Evolutionary conservation across 2,329 filamentous ascomycete genomes (phyloP), one percentile per base, ranked within the genome.

Genomic region (Hymenoscyphus salicellus): DNA sequence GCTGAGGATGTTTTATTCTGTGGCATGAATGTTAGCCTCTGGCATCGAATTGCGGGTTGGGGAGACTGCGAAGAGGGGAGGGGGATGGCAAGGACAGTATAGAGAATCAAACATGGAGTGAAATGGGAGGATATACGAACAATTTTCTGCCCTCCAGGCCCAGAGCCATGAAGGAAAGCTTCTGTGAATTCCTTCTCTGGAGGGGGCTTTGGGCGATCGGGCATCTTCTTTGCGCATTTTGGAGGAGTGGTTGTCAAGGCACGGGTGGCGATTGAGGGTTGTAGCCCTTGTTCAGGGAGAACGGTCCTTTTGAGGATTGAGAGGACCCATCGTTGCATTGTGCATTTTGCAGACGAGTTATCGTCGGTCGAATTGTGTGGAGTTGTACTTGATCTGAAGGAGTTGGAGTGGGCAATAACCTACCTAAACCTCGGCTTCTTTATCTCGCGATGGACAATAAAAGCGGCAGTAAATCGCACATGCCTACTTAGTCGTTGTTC

Each of bases 1-100:
- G 94, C 94, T 0, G 92, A 97, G 69, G 89, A 93, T 30, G 95
- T 99, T 86, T 99, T 99, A 79, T 99, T 99, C 89, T 89, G 66
- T 52, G 32, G 23, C 20, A 30, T 20, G n/a, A 38, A n/a, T 20
- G 46, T 63, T 64, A 68, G 63, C 56, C 41, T 49, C 20, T 52
- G 43, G 30, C 56, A 63, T 16, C 5, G 3, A 43, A 32, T 28
- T 61, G 28, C 17, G 26, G 7, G 7, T 23, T 17, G 10, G 32
- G 14, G 2, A 60, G 33, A 30, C 55, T 58, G 11, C 10, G 63
- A 14, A 28, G 6, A 59, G 62, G 49, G 16, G 33, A 14, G 33
- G 33, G 33, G 7, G 14, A 36, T 17, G 33, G 33, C 4, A 36
- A 36, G 6, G 7, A 14, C 33, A 49, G n/a, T 26, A 52, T 52